Base-by-base conservation (phyloP, 2,329 filamentous ascomycete genomes). In the Chaetothyriales sp. region DNA sequence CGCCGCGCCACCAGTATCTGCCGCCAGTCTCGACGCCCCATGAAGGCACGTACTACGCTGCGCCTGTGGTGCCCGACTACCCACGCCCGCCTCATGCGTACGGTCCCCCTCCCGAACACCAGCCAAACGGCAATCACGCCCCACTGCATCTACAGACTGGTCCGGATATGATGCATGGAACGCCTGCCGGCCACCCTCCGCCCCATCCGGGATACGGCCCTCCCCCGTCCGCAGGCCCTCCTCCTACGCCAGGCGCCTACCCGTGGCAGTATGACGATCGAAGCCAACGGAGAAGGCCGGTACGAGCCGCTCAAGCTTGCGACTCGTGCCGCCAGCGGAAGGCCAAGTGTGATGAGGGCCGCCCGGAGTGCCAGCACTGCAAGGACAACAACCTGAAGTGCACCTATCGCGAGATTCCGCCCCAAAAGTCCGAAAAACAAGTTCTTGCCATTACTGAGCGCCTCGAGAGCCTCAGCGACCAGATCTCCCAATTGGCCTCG, bases 271-370 rank as follows among this genome's bases (percentile, higher is more conserved):
- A 57, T 28, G 46, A 43, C 46, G 44, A 26, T 44, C 49, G 43
- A 2, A 26, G 39, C 3, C 54, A 54, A 44, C 50, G 57, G 49
- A 48, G 57, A 19, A 60, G 59, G 32, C 57, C 58, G 1, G 56
- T 60, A 3, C 50, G 59, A 48, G 59, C 59, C 2, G 54, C 56
- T 15, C 60, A 94, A 82, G 92, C 92, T 39, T 98, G 92, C 67
- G 88, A 94, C 62, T 86, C 83, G 65, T 95, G 88, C 67, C 81
- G 88, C 52, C 78, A 84, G 54, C 76, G 90, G 42, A 95, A 94
- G 67, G 87, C 87, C 12, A 94, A 94, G 68, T 95, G 88, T 64
- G 87, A 94, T 61, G 88, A 95, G 70, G 81, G 81, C 9, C 81
- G 84, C 57, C 88, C 84, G 1, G 83, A 84, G 60, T 90, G 87